Evolutionary conservation across 176 grass and related monocot genomes (phyloP).

Genomic region (Panicum miliaceum): DNA sequence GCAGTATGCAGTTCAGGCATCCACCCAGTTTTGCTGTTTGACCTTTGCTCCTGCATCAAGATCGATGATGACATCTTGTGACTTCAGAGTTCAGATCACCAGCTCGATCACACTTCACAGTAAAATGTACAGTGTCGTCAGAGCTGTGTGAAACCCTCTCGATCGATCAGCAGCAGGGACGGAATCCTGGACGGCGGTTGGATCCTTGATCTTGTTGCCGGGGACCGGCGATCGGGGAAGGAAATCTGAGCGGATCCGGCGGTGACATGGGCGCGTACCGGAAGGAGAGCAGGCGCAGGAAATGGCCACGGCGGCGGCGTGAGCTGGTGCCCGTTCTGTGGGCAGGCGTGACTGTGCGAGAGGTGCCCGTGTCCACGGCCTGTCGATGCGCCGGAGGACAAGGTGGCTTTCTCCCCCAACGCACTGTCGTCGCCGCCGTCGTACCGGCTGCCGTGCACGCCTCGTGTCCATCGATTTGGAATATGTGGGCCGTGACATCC

Average conservation of each 20-base stretch:
- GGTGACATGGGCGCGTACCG: conserved; percentile 37
- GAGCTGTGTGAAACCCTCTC: background rate
- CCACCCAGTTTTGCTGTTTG: background rate
- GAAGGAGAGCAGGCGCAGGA: conserved; percentile 18
- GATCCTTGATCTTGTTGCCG: conserved; percentile 40
- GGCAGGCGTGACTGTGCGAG: background rate
- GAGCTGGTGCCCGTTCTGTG: background rate
- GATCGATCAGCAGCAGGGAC: background rate
- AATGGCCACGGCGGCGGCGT: conserved; percentile 35
- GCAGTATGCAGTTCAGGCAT: background rate
- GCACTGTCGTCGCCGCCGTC: background rate
- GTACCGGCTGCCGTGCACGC: conserved; percentile 17
- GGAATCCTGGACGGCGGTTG: background rate
- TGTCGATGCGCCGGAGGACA: conserved; percentile 44
- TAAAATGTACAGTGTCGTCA: conserved; percentile 5
- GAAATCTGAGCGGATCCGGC: conserved; percentile 49
- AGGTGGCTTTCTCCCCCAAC: conserved; percentile 19
- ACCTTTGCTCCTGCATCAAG: background rate
- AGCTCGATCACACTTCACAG: background rate
- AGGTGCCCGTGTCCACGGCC: background rate
- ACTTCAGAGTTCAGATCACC: background rate
- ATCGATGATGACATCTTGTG: background rate
- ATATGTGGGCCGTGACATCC: background rate
- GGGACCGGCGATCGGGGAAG: conserved; percentile 20
- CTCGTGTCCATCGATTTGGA: background rate